A percentile compares a stretch with the other conserved stretches of the same genome.
Evolutionary conservation across 106 monocot genomes (phyloP).

Genomic region (Chionographis japonica): DNA sequence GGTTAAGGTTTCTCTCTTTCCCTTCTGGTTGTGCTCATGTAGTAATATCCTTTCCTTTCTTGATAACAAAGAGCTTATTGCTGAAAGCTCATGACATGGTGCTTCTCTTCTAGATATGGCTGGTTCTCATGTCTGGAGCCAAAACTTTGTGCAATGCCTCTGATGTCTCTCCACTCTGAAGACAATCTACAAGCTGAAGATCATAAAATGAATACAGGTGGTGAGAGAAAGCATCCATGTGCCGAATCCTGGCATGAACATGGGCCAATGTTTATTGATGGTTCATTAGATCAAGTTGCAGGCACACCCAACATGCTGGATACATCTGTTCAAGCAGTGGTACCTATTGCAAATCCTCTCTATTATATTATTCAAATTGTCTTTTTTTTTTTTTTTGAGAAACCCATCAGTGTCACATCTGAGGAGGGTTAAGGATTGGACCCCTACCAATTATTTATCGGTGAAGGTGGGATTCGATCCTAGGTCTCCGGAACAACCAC

Average conservation of each 20-base stretch:
- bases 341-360: slow-evolving; percentile 6
- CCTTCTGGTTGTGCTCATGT: not conserved
- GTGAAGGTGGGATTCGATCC: too few relatives aligned
- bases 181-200: not conserved
- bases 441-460: too few relatives aligned
- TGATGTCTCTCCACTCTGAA: not conserved
- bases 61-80: not conserved
- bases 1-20: slow-evolving; percentile 44
- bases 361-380: too few relatives aligned
- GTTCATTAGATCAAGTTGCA: slow-evolving; percentile 2
- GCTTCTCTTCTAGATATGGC: slow-evolving; percentile 36
- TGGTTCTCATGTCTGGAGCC: slow-evolving; percentile 27
- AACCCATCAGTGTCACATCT: too few relatives aligned
- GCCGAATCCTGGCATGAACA: slow-evolving; percentile 8
- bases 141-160: slow-evolving; percentile 4
- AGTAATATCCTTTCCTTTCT: not conserved
- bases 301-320: not conserved
- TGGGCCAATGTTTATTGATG: not conserved
- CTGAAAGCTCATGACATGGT: not conserved
- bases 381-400: not conserved
- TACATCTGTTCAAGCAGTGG: slow-evolving; percentile 9
- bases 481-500: too few relatives aligned
- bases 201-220: not conserved
- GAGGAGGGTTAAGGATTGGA: too few relatives aligned
- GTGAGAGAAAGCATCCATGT: slow-evolving; percentile 2